phyloP scores from a whole-genome alignment of 495 filamentous ascomycete genomes.

The Echria macrotheca region DNA sequence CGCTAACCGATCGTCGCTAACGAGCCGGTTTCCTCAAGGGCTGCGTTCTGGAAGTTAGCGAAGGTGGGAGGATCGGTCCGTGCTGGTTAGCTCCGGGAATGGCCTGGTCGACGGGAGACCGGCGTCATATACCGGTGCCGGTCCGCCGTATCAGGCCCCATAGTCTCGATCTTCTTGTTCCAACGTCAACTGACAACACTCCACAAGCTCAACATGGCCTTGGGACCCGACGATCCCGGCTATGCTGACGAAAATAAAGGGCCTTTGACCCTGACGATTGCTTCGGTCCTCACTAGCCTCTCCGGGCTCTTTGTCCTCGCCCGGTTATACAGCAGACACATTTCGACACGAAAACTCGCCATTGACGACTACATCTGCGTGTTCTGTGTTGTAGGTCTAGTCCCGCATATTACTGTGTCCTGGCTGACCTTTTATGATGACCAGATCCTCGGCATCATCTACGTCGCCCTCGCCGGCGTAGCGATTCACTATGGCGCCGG shows the following conservation, averaged over 20 bases:
- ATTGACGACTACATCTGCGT: slow-evolving; percentile 14
- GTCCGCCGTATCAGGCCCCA: too few species aligned
- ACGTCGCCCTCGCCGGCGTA: slow-evolving; percentile 12
- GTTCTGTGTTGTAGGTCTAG: slow-evolving; percentile 6
- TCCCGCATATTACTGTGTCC: neutral
- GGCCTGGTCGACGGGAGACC: too few species aligned
- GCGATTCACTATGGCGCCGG: slow-evolving; percentile 18
- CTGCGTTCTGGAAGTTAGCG: too few species aligned
- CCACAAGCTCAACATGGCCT: too few species aligned
- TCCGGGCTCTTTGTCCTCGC: slow-evolving; percentile 16
- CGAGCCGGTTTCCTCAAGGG: too few species aligned
- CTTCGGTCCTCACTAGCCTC: slow-evolving; percentile 10
- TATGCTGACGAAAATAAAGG: slow-evolving; percentile 18
- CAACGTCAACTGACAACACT: too few species aligned
- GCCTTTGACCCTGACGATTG: slow-evolving; percentile 15
- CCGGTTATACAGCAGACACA: slow-evolving; percentile 16
- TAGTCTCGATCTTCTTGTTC: too few species aligned
- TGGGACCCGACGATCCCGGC: too few species aligned
- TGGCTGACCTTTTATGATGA: neutral
- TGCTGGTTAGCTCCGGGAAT: too few species aligned
- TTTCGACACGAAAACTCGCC: slow-evolving; percentile 10
- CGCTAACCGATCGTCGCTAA: too few species aligned
- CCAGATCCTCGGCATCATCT: slow-evolving; percentile 14
- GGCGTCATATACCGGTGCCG: too few species aligned
- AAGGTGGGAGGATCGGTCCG: too few species aligned